phyloP scores from a whole-genome alignment of 1,284 basidiomycete species.

The Ustanciosporium gigantosporum region DNA sequence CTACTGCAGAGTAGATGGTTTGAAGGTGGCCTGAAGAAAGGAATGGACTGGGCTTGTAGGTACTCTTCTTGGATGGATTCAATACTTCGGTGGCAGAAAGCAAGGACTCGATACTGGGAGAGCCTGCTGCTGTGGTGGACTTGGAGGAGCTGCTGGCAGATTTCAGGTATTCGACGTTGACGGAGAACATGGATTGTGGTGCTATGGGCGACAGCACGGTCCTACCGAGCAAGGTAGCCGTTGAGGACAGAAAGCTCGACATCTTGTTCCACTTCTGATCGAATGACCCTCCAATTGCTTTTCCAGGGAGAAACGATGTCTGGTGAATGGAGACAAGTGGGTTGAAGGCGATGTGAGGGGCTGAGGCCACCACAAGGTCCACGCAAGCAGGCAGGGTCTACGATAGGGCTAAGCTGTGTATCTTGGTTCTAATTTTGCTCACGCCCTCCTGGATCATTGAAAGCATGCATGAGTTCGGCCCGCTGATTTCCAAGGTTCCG shows the following conservation, averaged over 20 bases:
- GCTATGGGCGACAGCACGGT: constrained; percentile 31
- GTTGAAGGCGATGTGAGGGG: no score
- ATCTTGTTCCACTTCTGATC: no score
- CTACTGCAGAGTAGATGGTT: constrained; percentile 53
- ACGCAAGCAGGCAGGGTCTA: no score
- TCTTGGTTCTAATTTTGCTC: no score
- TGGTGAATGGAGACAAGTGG: no score
- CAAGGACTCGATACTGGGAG: constrained; percentile 19
- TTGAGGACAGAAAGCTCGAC: constrained; percentile 23
- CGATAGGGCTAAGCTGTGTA: no score
- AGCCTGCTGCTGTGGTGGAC: neutral
- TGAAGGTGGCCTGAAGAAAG: constrained; percentile 55
- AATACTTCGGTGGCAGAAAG: constrained; percentile 26
- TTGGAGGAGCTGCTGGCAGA: neutral
- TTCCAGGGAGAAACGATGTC: no score
- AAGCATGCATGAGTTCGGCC: no score
- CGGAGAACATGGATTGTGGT: constrained; percentile 29
- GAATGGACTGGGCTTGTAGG: constrained; percentile 34
- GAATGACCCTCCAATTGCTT: no score
- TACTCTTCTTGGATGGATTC: constrained; percentile 18
- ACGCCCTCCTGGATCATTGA: no score
- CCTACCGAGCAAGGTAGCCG: constrained; percentile 23
- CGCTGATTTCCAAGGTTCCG: no score
- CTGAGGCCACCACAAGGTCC: no score
- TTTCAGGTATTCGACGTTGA: constrained; percentile 38